phyloP scores from a whole-genome alignment of 2,329 filamentous ascomycete species.

The Neopestalotiopsis sp. region DNA sequence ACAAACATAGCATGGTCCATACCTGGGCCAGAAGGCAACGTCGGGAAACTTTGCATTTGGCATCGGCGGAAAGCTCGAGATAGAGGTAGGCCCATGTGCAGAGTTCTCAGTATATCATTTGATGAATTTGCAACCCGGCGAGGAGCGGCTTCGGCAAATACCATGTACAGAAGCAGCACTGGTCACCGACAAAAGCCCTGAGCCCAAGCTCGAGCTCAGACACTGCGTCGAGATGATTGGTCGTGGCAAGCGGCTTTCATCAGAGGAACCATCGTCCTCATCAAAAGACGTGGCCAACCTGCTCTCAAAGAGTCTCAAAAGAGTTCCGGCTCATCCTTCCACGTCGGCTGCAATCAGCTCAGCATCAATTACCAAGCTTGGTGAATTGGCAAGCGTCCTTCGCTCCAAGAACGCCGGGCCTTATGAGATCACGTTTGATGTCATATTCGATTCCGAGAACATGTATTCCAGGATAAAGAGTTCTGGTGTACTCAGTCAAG shows the following conservation, averaged over 20 bases:
- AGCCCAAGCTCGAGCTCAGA: background rate
- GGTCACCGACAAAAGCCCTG: background rate
- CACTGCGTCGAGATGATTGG: constrained; percentile 2
- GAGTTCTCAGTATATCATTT: constrained; percentile 56
- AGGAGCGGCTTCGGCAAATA: constrained; percentile 22
- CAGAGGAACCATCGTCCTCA: background rate
- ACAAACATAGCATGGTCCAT: constrained; percentile 44
- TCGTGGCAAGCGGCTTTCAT: background rate
- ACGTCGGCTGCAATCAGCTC: background rate
- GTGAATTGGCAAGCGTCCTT: constrained; percentile 46
- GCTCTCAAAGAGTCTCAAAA: background rate
- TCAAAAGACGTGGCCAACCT: background rate
- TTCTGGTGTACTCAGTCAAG: constrained; percentile 39
- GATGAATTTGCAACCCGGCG: constrained; percentile 43
- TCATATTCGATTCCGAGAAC: constrained; percentile 45
- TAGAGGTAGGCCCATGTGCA: constrained; percentile 43
- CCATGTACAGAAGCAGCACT: background rate
- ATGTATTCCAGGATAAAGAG: constrained; percentile 42
- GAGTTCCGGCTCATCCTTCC: background rate
- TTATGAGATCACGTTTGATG: constrained; percentile 47
- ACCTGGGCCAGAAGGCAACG: constrained; percentile 56
- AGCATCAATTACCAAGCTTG: constrained; percentile 19
- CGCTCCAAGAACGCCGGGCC: constrained; percentile 50
- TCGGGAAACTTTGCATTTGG: constrained; percentile 55
- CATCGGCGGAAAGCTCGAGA: constrained; percentile 42